These are phyloP conservation scores for Hemisphaericaspora subhashii DNA, from an alignment of 1,139 yeast species.

Conservation along the genomic window DNA sequence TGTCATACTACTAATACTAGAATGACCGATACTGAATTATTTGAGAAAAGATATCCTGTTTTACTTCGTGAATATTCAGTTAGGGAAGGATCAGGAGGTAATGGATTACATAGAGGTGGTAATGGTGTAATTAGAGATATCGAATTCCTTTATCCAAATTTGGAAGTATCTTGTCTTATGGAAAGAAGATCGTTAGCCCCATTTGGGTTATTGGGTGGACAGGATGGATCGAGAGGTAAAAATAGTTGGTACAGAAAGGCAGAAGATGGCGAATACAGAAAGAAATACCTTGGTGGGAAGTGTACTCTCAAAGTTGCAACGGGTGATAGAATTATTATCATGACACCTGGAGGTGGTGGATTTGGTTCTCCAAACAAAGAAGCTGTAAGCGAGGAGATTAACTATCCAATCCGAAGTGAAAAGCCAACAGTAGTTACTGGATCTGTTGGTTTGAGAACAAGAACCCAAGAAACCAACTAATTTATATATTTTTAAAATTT, in stretches of 20 bases:
- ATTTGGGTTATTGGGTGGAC: conserved; percentile 46
- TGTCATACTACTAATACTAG: conserved; percentile 51
- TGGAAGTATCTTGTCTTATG: conserved; percentile 47
- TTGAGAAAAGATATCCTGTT: conserved; percentile 50
- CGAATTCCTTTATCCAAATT: conserved; percentile 39
- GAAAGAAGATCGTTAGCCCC: conserved; percentile 48
- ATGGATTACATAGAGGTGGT: conserved; percentile 43
- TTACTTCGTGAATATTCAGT: conserved; percentile 42
- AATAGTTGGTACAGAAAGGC: conserved; percentile 37
- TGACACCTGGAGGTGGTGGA: conserved; percentile 55
- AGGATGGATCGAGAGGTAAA: conserved; percentile 38
- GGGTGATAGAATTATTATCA: conserved; percentile 44
- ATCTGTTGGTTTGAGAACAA: conserved; percentile 35
- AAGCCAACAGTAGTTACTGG: conserved; percentile 34
- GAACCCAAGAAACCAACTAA: conserved; percentile 36
- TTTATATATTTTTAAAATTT: not conserved
- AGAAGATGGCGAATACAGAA: conserved; percentile 23
- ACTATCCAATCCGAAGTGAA: conserved; percentile 27
- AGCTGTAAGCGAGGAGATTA: conserved; percentile 9
- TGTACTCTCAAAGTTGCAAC: conserved; percentile 37
- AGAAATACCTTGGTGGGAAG: conserved; percentile 43
- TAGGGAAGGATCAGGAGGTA: conserved; percentile 43
- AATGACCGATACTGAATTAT: conserved; percentile 48
- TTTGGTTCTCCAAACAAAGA: conserved; percentile 28
- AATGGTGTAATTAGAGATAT: conserved; percentile 48